Percentiles rank a stretch among this genome's conserved stretches.
Evolutionary conservation across 805 yeast genomes (phyloP).

Genomic region (Zygotorulaspora sp.): DNA sequence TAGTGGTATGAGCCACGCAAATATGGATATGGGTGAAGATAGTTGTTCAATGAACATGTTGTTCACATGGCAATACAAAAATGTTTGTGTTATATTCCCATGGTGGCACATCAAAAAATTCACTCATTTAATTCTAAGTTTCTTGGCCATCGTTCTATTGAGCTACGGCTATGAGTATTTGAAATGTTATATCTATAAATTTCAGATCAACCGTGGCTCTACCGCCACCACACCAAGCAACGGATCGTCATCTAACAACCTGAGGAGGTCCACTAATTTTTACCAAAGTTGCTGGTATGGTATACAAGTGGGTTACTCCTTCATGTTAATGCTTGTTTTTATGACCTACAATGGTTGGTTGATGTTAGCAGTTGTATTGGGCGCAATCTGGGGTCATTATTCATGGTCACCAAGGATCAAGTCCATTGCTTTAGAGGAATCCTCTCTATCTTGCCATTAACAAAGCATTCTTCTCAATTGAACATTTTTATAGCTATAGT

Average conservation of each 20-base stretch:
- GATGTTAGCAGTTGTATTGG: conserved; percentile 66
- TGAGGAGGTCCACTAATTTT: conserved; percentile 13
- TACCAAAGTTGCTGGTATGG: conserved; percentile 50
- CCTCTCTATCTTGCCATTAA: conserved; percentile 27
- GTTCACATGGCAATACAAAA: conserved; percentile 72
- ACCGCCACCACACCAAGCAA: conserved; percentile 3
- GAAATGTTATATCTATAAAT: conserved; percentile 14
- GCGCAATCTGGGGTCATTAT: conserved; percentile 67
- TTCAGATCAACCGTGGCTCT: conserved; percentile 10
- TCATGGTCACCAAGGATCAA: conserved; percentile 45
- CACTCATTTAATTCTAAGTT: conserved; percentile 48
- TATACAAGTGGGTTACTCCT: conserved; percentile 62
- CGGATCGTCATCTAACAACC: conserved; percentile 2
- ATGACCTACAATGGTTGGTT: conserved; percentile 88
- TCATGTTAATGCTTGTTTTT: conserved; percentile 70
- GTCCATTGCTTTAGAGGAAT: conserved; percentile 9
- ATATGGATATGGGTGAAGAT: conserved; percentile 27
- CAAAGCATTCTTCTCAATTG: no score
- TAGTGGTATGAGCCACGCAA: conserved; percentile 18
- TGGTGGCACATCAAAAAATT: conserved; percentile 74
- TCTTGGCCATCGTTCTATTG: conserved; percentile 45
- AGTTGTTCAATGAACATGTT: conserved; percentile 65
- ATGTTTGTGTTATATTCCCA: conserved; percentile 65
- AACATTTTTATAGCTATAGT: not conserved
- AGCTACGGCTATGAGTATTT: conserved; percentile 60